Percentiles rank a stretch among this genome's conserved stretches.
These are phyloP conservation scores for Taxillus chinensis DNA, from an alignment of 164 flowering plant genomes.

Conservation along the genomic window DNA sequence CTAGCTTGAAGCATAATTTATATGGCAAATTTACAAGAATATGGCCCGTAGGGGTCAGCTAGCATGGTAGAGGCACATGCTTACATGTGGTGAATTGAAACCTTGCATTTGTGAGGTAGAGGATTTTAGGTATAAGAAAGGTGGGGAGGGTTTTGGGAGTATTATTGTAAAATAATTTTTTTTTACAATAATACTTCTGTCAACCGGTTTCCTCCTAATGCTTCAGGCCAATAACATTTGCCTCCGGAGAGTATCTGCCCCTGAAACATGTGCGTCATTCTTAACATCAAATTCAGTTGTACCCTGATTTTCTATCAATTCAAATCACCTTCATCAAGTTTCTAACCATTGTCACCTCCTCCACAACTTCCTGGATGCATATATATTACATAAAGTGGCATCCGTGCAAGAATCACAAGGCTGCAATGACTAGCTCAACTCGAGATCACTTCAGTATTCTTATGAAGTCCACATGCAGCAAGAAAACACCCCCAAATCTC, in stretches of 20 bases:
- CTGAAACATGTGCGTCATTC: neutral
- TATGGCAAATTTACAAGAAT: too few species aligned
- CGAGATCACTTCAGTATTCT: constrained; percentile 14
- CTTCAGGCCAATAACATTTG: neutral
- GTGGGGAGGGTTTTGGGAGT: neutral
- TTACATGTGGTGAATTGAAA: too few species aligned
- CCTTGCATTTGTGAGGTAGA: neutral
- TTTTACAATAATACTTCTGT: neutral
- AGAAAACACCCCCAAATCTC: constrained; percentile 21
- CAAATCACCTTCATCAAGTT: constrained; percentile 13
- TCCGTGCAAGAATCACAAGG: constrained; percentile 11
- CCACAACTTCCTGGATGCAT: constrained; percentile 20
- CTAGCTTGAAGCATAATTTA: too few species aligned
- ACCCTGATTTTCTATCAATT: constrained; percentile 15
- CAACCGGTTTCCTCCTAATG: neutral
- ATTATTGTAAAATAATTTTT: too few species aligned
- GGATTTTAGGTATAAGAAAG: neutral
- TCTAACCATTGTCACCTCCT: constrained; percentile 12
- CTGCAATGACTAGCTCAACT: constrained; percentile 17
- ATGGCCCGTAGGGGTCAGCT: too few species aligned
- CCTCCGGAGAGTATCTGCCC: neutral
- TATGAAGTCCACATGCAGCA: constrained; percentile 20
- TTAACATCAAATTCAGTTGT: constrained; percentile 12
- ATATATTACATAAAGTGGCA: constrained; percentile 15
- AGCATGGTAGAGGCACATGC: too few species aligned